Conservation (phyloP, 2,329 filamentous ascomycete species). For the Amesomyces nigricolor region DNA sequence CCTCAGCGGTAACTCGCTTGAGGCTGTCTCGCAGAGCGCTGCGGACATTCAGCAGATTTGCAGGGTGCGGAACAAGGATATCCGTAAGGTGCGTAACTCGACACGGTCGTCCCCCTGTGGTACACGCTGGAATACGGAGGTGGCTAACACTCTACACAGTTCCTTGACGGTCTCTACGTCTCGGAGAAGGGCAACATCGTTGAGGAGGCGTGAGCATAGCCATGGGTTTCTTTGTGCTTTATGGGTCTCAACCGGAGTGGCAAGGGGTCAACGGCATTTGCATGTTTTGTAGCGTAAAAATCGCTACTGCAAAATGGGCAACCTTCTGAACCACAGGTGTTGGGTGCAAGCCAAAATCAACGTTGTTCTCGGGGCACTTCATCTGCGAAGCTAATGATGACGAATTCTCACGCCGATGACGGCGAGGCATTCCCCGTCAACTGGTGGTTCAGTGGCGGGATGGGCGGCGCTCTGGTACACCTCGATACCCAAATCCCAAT, state of each 20-base stretch:
- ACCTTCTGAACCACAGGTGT: slow-evolving; percentile 28
- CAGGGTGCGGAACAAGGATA: slow-evolving; percentile 99
- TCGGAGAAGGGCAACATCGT: slow-evolving; percentile 96
- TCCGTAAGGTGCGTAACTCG: slow-evolving; percentile 72
- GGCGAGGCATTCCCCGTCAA: neutral
- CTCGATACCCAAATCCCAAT: neutral
- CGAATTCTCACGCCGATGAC: neutral
- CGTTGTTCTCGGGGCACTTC: slow-evolving; percentile 12
- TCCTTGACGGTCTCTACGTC: slow-evolving; percentile 99
- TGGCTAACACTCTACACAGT: slow-evolving; percentile 47
- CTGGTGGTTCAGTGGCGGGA: slow-evolving; percentile 9
- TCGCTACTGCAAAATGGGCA: slow-evolving; percentile 32
- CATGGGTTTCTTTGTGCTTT: slow-evolving; percentile 42
- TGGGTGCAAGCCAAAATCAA: slow-evolving; percentile 22
- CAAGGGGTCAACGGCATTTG: slow-evolving; percentile 53
- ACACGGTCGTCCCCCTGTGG: neutral
- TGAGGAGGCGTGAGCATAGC: slow-evolving; percentile 52
- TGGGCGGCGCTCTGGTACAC: neutral
- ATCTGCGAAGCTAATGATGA: slow-evolving; percentile 14
- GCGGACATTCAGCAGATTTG: slow-evolving; percentile 99
- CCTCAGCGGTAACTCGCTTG: slow-evolving; percentile 88
- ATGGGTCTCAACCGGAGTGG: slow-evolving; percentile 57
- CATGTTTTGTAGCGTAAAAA: slow-evolving; percentile 51
- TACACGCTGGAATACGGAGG: neutral
- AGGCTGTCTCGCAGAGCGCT: slow-evolving; percentile 94